phyloP scores from a whole-genome alignment of 768 basidiomycete species.

The Trametes sanguinea region DNA sequence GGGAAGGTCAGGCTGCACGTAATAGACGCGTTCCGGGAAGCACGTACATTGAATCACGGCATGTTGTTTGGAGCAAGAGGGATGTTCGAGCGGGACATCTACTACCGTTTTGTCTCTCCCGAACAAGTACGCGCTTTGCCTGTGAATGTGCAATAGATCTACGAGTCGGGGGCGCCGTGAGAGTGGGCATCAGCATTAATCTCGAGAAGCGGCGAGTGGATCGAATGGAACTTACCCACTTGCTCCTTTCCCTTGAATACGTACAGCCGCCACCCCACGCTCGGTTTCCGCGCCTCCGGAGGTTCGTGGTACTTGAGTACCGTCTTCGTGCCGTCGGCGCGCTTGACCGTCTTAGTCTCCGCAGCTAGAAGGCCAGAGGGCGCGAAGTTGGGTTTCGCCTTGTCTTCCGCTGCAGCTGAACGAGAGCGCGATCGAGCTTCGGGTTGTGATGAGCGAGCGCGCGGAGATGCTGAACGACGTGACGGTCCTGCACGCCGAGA shows the following conservation, averaged over 20 bases:
- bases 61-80: conserved; percentile 98
- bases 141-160: conserved; percentile 92
- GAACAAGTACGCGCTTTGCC: conserved; percentile 92
- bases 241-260: conserved; percentile 97
- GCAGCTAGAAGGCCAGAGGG: conserved; percentile 91
- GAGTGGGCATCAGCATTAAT: not conserved
- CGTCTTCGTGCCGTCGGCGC: conserved; percentile 72
- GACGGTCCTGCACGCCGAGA: conserved; percentile 35
- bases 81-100: conserved; percentile 90
- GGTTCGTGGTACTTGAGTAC: conserved; percentile 98
- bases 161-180: not conserved
- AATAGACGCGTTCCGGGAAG: not conserved
- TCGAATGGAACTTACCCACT: conserved; percentile 62
- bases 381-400: conserved; percentile 87
- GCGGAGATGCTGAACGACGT: conserved; percentile 68
- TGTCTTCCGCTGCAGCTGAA: conserved; percentile 53
- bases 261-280: conserved; percentile 89
- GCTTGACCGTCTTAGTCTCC: conserved; percentile 88
- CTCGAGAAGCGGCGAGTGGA: not conserved
- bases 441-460: conserved; percentile 33
- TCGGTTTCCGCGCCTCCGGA: conserved; percentile 93
- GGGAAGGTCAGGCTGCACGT: conserved; percentile 11
- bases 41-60: conserved; percentile 89
- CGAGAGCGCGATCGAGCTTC: conserved; percentile 37
- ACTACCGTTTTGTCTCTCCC: conserved; percentile 87